phyloP scores from a whole-genome alignment of 2,329 filamentous ascomycete genomes.

The Paraphaeosphaeria minitans region DNA sequence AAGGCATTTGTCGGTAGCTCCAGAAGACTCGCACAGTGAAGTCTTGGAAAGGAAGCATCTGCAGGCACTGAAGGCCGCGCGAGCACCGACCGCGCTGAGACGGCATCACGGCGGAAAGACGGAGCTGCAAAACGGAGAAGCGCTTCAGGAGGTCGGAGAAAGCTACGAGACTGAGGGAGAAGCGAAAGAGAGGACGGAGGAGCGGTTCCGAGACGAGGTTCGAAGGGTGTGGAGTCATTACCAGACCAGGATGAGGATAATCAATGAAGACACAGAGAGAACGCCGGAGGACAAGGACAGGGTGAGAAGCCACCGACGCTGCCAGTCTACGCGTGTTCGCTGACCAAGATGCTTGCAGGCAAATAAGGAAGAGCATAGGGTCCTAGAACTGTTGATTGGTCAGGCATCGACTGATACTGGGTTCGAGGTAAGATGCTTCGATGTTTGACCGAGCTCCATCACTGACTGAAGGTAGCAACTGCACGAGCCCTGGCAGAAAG shows the following conservation, averaged over 20 bases:
- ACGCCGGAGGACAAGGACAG: neutral
- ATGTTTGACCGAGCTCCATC: neutral
- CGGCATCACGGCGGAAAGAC: neutral
- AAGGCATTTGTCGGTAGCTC: neutral
- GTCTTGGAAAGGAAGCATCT: neutral
- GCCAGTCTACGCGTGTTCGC: neutral
- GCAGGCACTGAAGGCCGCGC: neutral
- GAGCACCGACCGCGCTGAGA: neutral
- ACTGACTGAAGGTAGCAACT: slow-evolving; percentile 2
- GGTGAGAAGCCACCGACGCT: neutral
- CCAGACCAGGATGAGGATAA: slow-evolving; percentile 1
- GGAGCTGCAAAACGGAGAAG: neutral
- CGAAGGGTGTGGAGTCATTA: neutral
- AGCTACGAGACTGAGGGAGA: neutral
- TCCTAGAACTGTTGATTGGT: neutral
- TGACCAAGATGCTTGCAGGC: neutral
- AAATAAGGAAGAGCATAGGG: neutral
- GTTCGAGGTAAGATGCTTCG: neutral
- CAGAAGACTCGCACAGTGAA: slow-evolving; percentile 7
- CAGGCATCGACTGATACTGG: slow-evolving; percentile 9
- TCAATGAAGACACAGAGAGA: neutral
- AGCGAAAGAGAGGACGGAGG: neutral
- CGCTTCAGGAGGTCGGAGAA: neutral
- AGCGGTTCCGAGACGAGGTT: neutral
- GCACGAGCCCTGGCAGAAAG: slow-evolving; percentile 1